Base-by-base conservation (phyloP, 2,329 filamentous ascomycete species). In the Fusarium chaquense region DNA sequence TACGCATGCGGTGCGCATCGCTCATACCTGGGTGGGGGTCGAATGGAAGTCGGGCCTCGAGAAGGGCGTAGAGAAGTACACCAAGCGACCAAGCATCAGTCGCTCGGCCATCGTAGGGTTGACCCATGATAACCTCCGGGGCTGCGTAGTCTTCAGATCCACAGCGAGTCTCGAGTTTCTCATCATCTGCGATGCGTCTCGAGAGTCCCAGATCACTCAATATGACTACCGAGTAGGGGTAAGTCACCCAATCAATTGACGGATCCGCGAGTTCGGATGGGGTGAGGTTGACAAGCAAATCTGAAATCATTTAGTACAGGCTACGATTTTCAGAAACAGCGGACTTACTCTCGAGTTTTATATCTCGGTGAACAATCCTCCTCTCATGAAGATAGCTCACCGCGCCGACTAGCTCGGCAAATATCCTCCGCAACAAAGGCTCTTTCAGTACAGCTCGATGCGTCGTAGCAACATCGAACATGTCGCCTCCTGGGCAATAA, bases 131-230 rank as follows among this genome's bases (percentile, higher is more conserved):
- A 46, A 99, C 94, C 78, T 99, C 96, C 0, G 96, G 96, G 0
- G 96, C 95, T 3, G 95, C 95, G 77, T 99, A 99, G 81, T 99
- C 96, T 80, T 98, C 96, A 41, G 93, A 97, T 33, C 96, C 96
- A 78, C 96, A 99, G 12, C 96, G 89, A 3, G 95, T 98, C 65
- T 93, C 93, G n/a, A 99, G 86, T 65, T 95, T 91, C 71, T 97
- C 93, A 54, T 93, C 93, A 67, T 93, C 91, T 18, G 93, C 89
- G 40, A 98, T 93, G 36, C 92, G 90, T 57, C 95, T 89, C 5
- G 94, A 97, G 15, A 99, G 88, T 16, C 96, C 96, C 15, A 99
- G 85, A 78, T 99, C 96, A 18, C 94, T 97, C 43, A 99, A 86
- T 3, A 94, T 98, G 58, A 95, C 88, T 55, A 98, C 87, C 3